These are phyloP conservation scores for Pseudophaeomoniella oleicola DNA, from an alignment of 2,329 filamentous ascomycete genomes.

Conservation along the genomic window DNA sequence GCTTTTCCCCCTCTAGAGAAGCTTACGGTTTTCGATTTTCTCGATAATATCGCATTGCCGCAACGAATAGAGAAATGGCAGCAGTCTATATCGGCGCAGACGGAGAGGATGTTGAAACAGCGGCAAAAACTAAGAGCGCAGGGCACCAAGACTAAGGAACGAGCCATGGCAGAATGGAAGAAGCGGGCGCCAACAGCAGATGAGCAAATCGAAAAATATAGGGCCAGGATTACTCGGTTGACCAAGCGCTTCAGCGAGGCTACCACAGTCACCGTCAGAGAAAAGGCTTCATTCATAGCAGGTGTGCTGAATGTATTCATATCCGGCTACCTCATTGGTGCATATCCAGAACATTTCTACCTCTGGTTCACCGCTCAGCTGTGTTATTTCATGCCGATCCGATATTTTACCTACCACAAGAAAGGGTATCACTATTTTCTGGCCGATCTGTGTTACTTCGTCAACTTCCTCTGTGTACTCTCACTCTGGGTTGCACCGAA, in stretches of 20 bases:
- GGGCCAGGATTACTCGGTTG: slow-evolving; percentile 76
- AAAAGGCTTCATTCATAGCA: slow-evolving; percentile 92
- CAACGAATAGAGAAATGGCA: slow-evolving; percentile 87
- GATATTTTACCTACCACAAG: slow-evolving; percentile 78
- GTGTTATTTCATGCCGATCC: slow-evolving; percentile 92
- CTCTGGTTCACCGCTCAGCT: slow-evolving; percentile 83
- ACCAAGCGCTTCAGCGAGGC: slow-evolving; percentile 78
- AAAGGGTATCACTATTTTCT: slow-evolving; percentile 95
- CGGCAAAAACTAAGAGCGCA: slow-evolving; percentile 64
- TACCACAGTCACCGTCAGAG: slow-evolving; percentile 71
- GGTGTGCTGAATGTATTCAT: slow-evolving; percentile 96
- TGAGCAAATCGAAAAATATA: slow-evolving; percentile 84
- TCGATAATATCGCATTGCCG: slow-evolving; percentile 82
- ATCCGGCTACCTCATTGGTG: slow-evolving; percentile 85
- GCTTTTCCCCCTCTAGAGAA: slow-evolving; percentile 76
- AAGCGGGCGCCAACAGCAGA: slow-evolving; percentile 73
- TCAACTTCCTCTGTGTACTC: slow-evolving; percentile 72
- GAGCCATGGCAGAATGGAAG: slow-evolving; percentile 86
- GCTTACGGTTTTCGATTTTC: slow-evolving; percentile 77
- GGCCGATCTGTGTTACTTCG: slow-evolving; percentile 95
- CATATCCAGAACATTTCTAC: slow-evolving; percentile 72
- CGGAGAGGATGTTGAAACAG: slow-evolving; percentile 69
- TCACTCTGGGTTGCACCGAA: slow-evolving; percentile 81
- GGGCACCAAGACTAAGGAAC: slow-evolving; percentile 66
- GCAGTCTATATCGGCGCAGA: slow-evolving; percentile 66